Base-by-base conservation (phyloP, 768 basidiomycete species). In the Tylopilus subfusipes region DNA sequence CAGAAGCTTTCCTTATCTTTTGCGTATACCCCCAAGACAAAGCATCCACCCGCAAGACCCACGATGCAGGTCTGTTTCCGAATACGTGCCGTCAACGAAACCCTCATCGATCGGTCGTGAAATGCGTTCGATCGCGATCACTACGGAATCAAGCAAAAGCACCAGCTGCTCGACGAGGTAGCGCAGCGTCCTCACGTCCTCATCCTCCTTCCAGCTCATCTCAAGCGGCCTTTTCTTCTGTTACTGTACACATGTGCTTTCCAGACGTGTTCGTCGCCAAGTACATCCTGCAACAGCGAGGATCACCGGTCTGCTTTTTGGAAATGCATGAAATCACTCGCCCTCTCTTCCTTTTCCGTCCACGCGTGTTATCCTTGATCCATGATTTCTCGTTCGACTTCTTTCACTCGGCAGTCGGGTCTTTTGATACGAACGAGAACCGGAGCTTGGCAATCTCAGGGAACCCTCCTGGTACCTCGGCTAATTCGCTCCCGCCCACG, bases 251-350 rank as follows among this genome's bases (percentile, higher is more conserved):
- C 36, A 38, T 19, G 34, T 18, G 19, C 10, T 38, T 38, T n/a
- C 36, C n/a, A 38, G 60, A 27, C 5, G 29, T 7, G 30, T 44
- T 39, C 29, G 19, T 53, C 18, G 10, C 54, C 31, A 45, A 40
- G 19, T 52, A 34, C 57, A 63, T 30, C 63, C 47, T 46, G 54
- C 10, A 43, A 44, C 63, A 54, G 52, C 43, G 64, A 63, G 60
- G 63, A 54, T 52, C 40, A 24, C 25, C 50, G 47, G 51, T 63
- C 31, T 40, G n/a, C 42, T 50, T 44, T 40, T 47, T 38, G 36
- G 44, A n/a, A 52, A 49, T 2, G 22, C 27, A 6, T 34, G 36
- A n/a, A 18, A n/a, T 38, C n/a, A n/a, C 36, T 38, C 6, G 36
- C 13, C 30, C 6, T 30, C 6, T 24, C 18, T 27, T 33, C 29